phyloP scores from a whole-genome alignment of 1,139 yeast species.

The Saccharomycopsis crataegensis region DNA sequence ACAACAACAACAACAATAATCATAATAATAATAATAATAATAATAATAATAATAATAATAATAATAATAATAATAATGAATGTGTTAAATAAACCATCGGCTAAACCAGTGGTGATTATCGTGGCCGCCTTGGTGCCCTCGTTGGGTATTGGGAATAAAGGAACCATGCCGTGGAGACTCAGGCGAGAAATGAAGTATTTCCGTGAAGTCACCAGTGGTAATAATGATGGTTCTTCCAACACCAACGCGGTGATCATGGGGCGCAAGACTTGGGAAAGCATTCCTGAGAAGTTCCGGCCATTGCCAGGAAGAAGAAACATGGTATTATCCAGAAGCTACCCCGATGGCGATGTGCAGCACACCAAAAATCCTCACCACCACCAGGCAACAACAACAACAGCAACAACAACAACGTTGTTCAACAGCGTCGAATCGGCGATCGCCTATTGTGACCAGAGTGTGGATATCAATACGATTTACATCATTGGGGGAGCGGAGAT shows the following conservation, averaged over 20 bases:
- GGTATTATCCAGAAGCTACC: slow-evolving; percentile 64
- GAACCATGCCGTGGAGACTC: slow-evolving; percentile 83
- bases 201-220: slow-evolving; percentile 50
- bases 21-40: too few relatives aligned
- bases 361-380: neutral
- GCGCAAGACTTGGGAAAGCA: slow-evolving; percentile 91
- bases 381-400: neutral
- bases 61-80: too few relatives aligned
- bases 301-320: slow-evolving; percentile 69
- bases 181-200: slow-evolving; percentile 82
- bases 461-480: slow-evolving; percentile 49
- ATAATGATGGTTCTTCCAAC: too few relatives aligned
- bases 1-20: too few relatives aligned
- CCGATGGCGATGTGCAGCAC: neutral
- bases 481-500: slow-evolving; percentile 93
- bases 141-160: slow-evolving; percentile 79
- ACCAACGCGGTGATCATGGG: slow-evolving; percentile 91
- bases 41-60: too few relatives aligned
- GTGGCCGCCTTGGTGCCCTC: slow-evolving; percentile 83
- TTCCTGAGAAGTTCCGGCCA: slow-evolving; percentile 80
- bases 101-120: slow-evolving; percentile 46
- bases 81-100: slow-evolving; percentile 4
- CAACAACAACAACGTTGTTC: slow-evolving; percentile 24
- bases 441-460: slow-evolving; percentile 23
- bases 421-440: slow-evolving; percentile 43